phyloP scores from a whole-genome alignment of 257 asterid genomes.

The Solanum paucissectum region DNA sequence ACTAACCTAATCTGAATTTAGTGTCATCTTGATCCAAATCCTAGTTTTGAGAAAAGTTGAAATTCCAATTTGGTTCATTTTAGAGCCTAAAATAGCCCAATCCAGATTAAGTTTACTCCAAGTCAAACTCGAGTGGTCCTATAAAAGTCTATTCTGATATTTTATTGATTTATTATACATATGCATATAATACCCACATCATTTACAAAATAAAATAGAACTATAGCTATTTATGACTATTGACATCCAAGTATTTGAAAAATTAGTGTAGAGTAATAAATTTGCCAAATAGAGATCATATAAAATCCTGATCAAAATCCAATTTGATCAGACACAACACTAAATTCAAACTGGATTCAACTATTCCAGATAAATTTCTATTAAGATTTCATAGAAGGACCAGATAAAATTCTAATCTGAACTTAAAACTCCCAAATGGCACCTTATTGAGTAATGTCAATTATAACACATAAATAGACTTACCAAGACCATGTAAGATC shows the following conservation, averaged over 20 bases:
- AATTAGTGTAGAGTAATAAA: background rate
- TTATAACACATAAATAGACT: background rate
- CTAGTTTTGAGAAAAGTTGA: background rate
- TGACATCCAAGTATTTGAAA: background rate
- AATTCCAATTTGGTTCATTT: background rate
- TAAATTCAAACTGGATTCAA: background rate
- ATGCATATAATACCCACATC: background rate
- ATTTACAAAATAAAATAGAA: background rate
- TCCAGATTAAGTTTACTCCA: background rate
- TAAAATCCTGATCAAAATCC: background rate
- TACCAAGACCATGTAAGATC: constrained; percentile 91
- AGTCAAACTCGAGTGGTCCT: background rate
- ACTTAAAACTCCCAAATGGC: background rate
- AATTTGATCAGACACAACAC: background rate
- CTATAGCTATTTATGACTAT: background rate
- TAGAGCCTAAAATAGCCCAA: background rate
- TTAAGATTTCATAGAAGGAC: background rate
- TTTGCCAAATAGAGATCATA: background rate
- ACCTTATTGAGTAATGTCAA: background rate
- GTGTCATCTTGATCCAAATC: background rate
- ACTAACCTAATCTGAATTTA: background rate
- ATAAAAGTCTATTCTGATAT: background rate
- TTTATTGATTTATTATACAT: background rate
- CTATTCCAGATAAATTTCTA: background rate
- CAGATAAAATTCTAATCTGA: background rate